Evolutionary conservation across 228 moss, liverwort and hornwort species (phyloP).

Genomic region (Sphagnum fallax): DNA sequence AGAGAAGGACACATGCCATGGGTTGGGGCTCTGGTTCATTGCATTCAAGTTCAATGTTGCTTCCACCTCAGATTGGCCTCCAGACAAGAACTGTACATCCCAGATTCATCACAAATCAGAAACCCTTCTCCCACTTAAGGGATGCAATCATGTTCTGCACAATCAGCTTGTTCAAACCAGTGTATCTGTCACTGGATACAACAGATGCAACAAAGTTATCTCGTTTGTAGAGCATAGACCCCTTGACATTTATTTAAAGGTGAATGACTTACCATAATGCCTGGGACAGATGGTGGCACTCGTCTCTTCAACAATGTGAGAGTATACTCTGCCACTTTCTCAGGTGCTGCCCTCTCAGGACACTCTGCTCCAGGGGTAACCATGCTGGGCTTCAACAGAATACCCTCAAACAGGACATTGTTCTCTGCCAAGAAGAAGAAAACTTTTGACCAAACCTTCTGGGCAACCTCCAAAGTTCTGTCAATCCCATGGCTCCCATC

Average conservation of each 20-base stretch:
- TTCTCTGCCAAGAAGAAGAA: conserved; percentile 59
- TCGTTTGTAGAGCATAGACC: too few relatives aligned
- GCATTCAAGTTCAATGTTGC: conserved; percentile 54
- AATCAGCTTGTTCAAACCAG: too few relatives aligned
- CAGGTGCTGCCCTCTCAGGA: conserved; percentile 44
- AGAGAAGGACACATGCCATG: conserved; percentile 66
- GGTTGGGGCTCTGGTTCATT: conserved; percentile 67
- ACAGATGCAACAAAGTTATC: too few relatives aligned
- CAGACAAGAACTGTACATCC: conserved; percentile 43
- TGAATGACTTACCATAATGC: conserved; percentile 35
- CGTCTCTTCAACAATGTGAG: conserved; percentile 51
- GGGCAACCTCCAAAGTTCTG: conserved; percentile 43
- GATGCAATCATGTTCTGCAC: too few relatives aligned
- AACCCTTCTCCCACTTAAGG: too few relatives aligned
- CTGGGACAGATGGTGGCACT: conserved; percentile 57
- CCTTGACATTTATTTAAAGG: too few relatives aligned
- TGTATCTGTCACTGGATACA: too few relatives aligned
- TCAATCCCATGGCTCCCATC: conserved; percentile 56
- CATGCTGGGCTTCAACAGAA: conserved; percentile 35
- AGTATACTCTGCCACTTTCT: conserved; percentile 49
- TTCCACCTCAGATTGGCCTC: conserved; percentile 47
- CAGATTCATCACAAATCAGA: too few relatives aligned
- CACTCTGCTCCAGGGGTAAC: conserved; percentile 45
- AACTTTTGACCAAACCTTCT: conserved; percentile 55
- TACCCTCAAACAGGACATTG: conserved; percentile 50